Conservation (phyloP, 2,329 filamentous ascomycete genomes). For the Alternaria triticimaculans region DNA sequence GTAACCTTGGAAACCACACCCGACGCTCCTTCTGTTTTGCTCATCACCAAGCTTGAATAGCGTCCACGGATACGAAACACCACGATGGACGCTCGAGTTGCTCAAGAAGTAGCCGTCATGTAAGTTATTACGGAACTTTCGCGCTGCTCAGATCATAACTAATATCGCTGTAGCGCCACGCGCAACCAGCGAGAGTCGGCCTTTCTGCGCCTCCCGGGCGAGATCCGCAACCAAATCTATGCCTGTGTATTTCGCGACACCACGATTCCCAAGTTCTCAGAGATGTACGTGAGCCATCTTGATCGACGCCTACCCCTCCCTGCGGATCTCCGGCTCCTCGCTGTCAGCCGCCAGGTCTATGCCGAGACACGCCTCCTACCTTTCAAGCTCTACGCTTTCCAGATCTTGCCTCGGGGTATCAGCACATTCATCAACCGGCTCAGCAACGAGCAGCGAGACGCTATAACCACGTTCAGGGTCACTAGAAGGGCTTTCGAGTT, state of each 20-base stretch:
- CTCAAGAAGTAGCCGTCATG: neutral
- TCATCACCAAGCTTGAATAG: neutral
- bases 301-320: neutral
- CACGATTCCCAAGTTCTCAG: neutral
- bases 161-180: neutral
- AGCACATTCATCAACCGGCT: neutral
- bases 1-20: neutral
- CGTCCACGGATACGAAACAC: neutral
- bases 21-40: neutral
- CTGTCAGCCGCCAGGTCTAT: neutral
- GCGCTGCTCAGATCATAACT: neutral
- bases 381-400: neutral
- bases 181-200: neutral
- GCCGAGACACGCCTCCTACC: neutral
- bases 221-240: neutral
- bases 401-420: neutral
- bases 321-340: neutral
- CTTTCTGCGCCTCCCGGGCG: neutral
- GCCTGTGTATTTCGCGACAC: neutral
- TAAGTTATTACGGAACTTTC: neutral
- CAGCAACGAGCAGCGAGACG: neutral
- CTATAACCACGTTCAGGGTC: neutral
- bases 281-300: fast-evolving
- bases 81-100: neutral
- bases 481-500: neutral